Percentiles rank a stretch among this genome's conserved stretches.
phyloP scores from a whole-genome alignment of 805 yeast genomes.

The Barnettozyma wickerhamii region DNA sequence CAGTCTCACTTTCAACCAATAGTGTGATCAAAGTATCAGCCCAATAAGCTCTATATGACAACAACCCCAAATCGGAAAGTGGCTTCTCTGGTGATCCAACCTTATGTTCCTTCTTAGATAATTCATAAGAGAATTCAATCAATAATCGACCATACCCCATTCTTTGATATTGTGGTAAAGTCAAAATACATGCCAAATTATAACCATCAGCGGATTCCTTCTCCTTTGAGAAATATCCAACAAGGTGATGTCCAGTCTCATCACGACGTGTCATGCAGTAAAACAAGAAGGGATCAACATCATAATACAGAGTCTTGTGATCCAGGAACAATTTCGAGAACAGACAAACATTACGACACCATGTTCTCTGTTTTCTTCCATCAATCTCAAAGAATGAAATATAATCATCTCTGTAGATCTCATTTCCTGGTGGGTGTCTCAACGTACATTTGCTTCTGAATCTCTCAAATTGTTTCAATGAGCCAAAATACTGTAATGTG shows the following conservation, averaged over 20 bases:
- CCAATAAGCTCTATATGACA: conserved; percentile 96
- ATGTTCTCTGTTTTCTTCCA: conserved; percentile 91
- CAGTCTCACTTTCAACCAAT: conserved; percentile 55
- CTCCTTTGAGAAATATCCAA: conserved; percentile 95
- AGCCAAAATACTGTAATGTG: conserved; percentile 83
- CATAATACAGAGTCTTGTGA: conserved; percentile 94
- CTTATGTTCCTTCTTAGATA: conserved; percentile 83
- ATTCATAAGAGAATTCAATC: conserved; percentile 89
- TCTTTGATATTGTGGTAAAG: conserved; percentile 94
- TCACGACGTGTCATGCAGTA: conserved; percentile 93
- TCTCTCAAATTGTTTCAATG: conserved; percentile 86
- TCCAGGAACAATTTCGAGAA: conserved; percentile 88
- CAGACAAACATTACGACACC: conserved; percentile 95
- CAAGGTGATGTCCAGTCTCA: conserved; percentile 89
- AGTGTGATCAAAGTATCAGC: conserved; percentile 79
- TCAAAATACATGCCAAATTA: conserved; percentile 94
- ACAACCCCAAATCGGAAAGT: conserved; percentile 85
- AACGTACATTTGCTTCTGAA: conserved; percentile 83
- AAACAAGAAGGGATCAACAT: conserved; percentile 95
- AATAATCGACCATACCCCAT: conserved; percentile 90
- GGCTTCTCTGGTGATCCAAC: conserved; percentile 98
- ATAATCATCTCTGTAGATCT: conserved; percentile 87
- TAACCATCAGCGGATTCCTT: conserved; percentile 94
- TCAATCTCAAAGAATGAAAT: conserved; percentile 97
- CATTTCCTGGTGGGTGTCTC: conserved; percentile 98